phyloP scores from a whole-genome alignment of 2,329 filamentous ascomycete species.

The Penicillium brasilianum region DNA sequence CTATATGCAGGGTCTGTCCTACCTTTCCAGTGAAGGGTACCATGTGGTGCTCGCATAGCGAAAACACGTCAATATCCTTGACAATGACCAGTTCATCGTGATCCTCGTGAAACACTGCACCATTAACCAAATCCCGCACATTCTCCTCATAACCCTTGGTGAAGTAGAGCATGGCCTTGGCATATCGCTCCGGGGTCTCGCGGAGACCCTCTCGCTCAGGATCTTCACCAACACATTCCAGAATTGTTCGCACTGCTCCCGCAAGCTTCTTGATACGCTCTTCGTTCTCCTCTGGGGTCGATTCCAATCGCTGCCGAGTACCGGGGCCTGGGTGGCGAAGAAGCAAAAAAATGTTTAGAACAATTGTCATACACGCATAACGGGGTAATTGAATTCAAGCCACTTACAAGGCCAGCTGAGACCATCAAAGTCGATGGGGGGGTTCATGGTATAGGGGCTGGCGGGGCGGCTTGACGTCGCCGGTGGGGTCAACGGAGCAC shows the following conservation, averaged over 20 bases:
- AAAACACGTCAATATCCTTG: constrained; percentile 95
- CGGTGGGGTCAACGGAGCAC: constrained; percentile 56
- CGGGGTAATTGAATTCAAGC: neutral
- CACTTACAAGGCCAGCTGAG: constrained; percentile 58
- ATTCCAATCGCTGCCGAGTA: constrained; percentile 59
- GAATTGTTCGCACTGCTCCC: constrained; percentile 65
- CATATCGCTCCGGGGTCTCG: constrained; percentile 82
- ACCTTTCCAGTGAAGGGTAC: constrained; percentile 97
- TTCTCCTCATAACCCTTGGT: constrained; percentile 98
- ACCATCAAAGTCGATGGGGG: constrained; percentile 58
- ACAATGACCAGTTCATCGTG: constrained; percentile 98
- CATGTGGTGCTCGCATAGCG: constrained; percentile 94
- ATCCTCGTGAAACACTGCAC: constrained; percentile 92
- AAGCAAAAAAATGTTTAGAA: constrained; percentile 17
- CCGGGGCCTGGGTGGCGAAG: constrained; percentile 45
- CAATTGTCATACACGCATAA: neutral
- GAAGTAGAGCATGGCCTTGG: constrained; percentile 93
- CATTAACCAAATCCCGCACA: constrained; percentile 86
- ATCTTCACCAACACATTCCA: constrained; percentile 70
- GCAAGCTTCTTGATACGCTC: constrained; percentile 65
- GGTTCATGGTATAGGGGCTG: constrained; percentile 56
- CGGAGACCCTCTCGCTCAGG: constrained; percentile 67
- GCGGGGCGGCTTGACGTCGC: constrained; percentile 56
- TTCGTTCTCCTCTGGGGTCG: constrained; percentile 62
- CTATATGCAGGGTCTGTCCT: constrained; percentile 26